A percentile compares a stretch with the other conserved stretches of the same genome.
Conservation (phyloP, 306 rosid genomes). For the Malus domestica region DNA sequence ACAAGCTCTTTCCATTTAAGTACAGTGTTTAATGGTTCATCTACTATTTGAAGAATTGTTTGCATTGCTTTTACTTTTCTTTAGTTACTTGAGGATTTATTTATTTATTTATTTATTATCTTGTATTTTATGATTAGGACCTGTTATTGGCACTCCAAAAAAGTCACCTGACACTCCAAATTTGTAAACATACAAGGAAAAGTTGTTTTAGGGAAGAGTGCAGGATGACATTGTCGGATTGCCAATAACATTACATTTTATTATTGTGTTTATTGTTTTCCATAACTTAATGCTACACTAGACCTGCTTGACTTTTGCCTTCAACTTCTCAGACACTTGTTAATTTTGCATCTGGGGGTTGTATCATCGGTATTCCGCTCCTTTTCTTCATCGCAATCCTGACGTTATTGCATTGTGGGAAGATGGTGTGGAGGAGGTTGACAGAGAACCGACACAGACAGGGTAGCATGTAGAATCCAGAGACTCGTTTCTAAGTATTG, state of each 20-base stretch:
- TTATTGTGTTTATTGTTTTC: background rate
- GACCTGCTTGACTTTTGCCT: constrained; percentile 2
- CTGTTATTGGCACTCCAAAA: no score
- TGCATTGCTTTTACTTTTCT: background rate
- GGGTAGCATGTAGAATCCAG: constrained; percentile 17
- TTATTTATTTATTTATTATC: no score
- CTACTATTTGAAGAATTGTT: background rate
- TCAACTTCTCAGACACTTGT: constrained; percentile 62
- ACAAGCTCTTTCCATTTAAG: no score
- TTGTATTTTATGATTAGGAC: no score
- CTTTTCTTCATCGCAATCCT: constrained; percentile 47
- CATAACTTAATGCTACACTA: background rate
- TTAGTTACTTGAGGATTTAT: background rate
- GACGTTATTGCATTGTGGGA: constrained; percentile 67
- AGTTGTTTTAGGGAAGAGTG: no score
- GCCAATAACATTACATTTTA: no score
- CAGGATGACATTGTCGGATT: no score
- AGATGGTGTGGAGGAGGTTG: constrained; percentile 82
- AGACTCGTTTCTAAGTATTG: constrained; percentile 1
- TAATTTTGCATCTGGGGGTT: constrained; percentile 87
- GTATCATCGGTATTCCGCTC: constrained; percentile 67
- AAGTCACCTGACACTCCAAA: no score
- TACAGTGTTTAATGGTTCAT: no score
- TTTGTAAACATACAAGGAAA: no score
- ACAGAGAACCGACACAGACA: constrained; percentile 44